Percentiles rank a stretch among this genome's conserved stretches.
Evolutionary conservation across 176 grass and related monocot species (phyloP).

Genomic region (Alloteropsis semialata): DNA sequence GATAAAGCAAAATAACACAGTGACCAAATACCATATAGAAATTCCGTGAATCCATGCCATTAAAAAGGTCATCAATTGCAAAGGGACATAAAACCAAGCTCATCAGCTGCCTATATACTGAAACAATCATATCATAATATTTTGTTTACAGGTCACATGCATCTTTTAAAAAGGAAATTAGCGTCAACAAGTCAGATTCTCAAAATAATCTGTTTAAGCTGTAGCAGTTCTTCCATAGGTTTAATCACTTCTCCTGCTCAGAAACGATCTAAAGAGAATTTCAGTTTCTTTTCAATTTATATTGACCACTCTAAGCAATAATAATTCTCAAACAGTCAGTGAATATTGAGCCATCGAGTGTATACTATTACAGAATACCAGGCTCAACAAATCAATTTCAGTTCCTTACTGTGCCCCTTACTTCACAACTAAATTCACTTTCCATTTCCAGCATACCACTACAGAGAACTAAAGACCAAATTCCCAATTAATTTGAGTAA

Average conservation of each 20-base stretch:
- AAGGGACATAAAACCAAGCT: neutral
- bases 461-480: neutral
- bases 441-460: neutral
- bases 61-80: neutral
- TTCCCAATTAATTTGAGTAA: neutral
- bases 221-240: neutral
- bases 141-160: neutral
- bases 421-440: neutral
- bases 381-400: neutral
- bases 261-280: neutral
- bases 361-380: neutral
- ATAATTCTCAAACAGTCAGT: neutral
- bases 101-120: neutral
- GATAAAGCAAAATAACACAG: neutral
- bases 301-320: neutral
- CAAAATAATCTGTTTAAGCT: neutral
- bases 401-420: neutral
- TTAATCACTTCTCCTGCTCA: neutral
- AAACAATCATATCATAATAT: neutral
- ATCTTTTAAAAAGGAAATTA: conserved; percentile 8
- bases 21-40: neutral
- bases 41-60: neutral
- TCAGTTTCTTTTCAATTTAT: neutral
- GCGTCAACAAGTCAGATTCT: neutral
- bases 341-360: neutral